Evolutionary conservation across 345 rosid genomes (phyloP).

Genomic region (Raphanus sativus): DNA sequence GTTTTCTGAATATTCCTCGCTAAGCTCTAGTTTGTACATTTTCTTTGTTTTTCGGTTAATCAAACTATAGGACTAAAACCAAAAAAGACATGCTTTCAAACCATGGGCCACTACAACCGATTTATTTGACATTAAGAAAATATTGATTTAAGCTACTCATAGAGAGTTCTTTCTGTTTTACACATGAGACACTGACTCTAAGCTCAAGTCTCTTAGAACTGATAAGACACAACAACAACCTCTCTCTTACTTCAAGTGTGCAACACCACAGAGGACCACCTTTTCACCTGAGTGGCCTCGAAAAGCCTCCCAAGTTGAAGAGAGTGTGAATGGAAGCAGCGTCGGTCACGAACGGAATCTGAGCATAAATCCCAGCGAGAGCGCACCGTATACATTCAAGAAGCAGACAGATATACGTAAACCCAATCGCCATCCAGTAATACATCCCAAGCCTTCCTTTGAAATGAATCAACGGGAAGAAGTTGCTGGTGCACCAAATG

Average conservation of each 20-base stretch:
- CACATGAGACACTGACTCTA: slow-evolving; percentile 17
- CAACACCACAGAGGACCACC: not conserved
- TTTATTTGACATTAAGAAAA: not conserved
- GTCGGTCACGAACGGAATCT: slow-evolving; percentile 60
- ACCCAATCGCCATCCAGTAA: slow-evolving; percentile 70
- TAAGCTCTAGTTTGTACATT: not conserved
- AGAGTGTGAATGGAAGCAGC: slow-evolving; percentile 77
- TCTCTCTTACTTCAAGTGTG: slow-evolving; percentile 11
- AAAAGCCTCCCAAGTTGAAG: slow-evolving; percentile 56
- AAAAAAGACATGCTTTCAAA: not conserved
- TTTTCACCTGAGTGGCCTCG: slow-evolving; percentile 44
- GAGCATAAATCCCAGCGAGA: slow-evolving; percentile 60
- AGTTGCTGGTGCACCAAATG: slow-evolving; percentile 64
- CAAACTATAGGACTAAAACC: not conserved
- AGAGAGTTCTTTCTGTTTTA: slow-evolving; percentile 16
- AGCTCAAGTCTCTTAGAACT: slow-evolving; percentile 6
- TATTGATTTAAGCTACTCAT: not conserved
- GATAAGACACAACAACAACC: slow-evolving; percentile 5
- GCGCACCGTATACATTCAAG: slow-evolving; percentile 68
- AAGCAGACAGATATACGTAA: slow-evolving; percentile 54
- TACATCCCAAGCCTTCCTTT: slow-evolving; percentile 62
- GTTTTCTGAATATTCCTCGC: not conserved
- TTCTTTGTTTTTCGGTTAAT: not conserved
- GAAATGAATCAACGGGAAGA: slow-evolving; percentile 74
- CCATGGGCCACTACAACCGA: not conserved